These are phyloP conservation scores for Mucor saturninus DNA, from an alignment of 371 early-diverging fungal species.

Conservation along the genomic window DNA sequence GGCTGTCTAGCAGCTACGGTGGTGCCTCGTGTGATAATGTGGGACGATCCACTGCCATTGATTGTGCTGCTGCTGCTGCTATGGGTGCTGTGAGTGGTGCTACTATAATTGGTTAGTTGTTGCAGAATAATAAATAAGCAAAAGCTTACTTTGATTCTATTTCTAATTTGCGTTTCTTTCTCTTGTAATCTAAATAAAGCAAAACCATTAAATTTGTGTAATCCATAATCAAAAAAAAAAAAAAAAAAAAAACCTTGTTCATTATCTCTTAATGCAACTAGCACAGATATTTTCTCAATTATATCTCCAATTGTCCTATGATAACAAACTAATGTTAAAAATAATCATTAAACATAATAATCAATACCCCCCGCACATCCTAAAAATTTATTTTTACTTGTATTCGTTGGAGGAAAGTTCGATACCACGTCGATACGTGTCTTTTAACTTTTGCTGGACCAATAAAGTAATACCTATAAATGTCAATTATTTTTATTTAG, in stretches of 20 bases:
- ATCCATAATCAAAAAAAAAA: background rate
- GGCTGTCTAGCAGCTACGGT: conserved; percentile 66
- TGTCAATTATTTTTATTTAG: background rate
- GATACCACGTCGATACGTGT: conserved; percentile 47
- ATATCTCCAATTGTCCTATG: conserved; percentile 57
- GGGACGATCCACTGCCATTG: background rate
- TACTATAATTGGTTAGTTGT: background rate
- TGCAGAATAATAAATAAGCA: too few species aligned
- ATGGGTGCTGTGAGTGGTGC: too few species aligned
- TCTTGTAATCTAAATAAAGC: conserved; percentile 47
- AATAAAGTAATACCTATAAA: conserved; percentile 31
- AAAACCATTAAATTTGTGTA: conserved; percentile 18
- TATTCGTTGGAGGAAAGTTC: conserved; percentile 39
- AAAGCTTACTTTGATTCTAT: conserved; percentile 30
- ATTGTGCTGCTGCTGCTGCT: background rate
- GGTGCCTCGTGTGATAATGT: conserved; percentile 16
- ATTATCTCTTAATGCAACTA: conserved; percentile 58
- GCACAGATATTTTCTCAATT: conserved; percentile 56
- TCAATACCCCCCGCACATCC: too few species aligned
- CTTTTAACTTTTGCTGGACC: conserved; percentile 41
- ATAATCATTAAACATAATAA: conserved; percentile 4
- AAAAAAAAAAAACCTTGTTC: conserved; percentile 33
- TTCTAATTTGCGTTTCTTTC: conserved; percentile 70
- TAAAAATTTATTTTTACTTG: conserved; percentile 25
- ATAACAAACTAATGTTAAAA: conserved; percentile 38